Evolutionary conservation across 1,139 yeast species (phyloP), one percentile per base, ranked within the genome.

Genomic region (Geotrichum fermentans): DNA sequence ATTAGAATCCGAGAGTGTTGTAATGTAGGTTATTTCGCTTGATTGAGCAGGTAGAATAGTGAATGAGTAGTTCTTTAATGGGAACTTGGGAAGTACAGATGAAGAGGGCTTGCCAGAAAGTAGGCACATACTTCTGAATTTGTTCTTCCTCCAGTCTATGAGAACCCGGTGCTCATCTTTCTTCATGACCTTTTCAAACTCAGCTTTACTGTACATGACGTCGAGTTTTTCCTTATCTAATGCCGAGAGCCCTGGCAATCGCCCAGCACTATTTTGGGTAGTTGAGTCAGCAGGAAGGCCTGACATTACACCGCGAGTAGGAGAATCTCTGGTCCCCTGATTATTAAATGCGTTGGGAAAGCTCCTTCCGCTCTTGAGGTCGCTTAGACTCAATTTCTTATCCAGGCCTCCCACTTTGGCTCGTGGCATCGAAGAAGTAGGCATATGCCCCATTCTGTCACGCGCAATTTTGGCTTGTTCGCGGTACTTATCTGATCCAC

Each of bases 141-240:
- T 77, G 66, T 82, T 82, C 60, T 80, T 81, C 40, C 70, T 63
- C 73, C 79, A 82, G 61, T 82, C 89, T 28, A 80, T 73, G 50
- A 81, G 67, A 18, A 82, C 78, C 32, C 87, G 69, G 59, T 80
- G 79, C 51, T 79, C 81, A 62, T 82, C 85, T 22, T 65, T 58
- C 14, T 53, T 46, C 43, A 82, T 54, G 4, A 67, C 56, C n/a
- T 61, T 57, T 43, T 71, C 70, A 57, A 82, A 78, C 40, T 64
- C 71, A 0, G 58, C 50, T 40, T 73, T 63, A 61, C 79, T 78
- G 58, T 81, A 82, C 55, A 77, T 68, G 17, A 66, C 58, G 59
- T 82, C 89, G 39, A 81, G 66, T 55, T 75, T 74, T 49, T 68
- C 63, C 50, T 68, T 56, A 47, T 65, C 69, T 28, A 49, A 45